A percentile compares a stretch with the other conserved stretches of the same genome.
phyloP scores from a whole-genome alignment of 2,329 filamentous ascomycete species.

The Arthroderma sp. region DNA sequence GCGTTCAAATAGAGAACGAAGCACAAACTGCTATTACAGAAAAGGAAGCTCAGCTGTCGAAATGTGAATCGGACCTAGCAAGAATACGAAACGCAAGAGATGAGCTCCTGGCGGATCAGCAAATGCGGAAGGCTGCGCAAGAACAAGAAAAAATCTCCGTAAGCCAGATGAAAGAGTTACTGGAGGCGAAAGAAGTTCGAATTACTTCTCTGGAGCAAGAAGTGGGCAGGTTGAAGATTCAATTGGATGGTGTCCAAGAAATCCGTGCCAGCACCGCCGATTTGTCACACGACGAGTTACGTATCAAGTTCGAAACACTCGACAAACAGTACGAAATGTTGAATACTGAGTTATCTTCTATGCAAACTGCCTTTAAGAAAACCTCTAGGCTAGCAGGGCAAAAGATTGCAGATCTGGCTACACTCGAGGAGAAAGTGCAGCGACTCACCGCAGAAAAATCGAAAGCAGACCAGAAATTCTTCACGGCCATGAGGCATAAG shows the following conservation, averaged over 20 bases:
- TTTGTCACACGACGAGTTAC: constrained; percentile 57
- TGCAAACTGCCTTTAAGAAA: constrained; percentile 78
- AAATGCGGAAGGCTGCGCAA: constrained; percentile 63
- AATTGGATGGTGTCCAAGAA: constrained; percentile 37
- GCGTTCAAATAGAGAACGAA: constrained; percentile 69
- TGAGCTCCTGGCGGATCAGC: constrained; percentile 69
- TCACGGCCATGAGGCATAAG: constrained; percentile 86
- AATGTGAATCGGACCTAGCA: constrained; percentile 70
- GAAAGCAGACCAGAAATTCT: constrained; percentile 97
- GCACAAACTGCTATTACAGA: constrained; percentile 59
- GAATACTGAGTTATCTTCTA: constrained; percentile 72
- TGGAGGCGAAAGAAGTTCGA: constrained; percentile 63
- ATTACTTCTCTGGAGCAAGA: constrained; percentile 75
- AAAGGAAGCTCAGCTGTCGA: constrained; percentile 66
- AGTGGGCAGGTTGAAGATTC: constrained; percentile 53
- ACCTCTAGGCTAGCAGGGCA: constrained; percentile 71
- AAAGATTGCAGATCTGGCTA: constrained; percentile 66
- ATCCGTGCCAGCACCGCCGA: constrained; percentile 39
- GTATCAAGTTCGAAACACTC: constrained; percentile 57
- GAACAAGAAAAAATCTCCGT: constrained; percentile 60
- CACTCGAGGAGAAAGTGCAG: constrained; percentile 64
- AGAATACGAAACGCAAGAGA: constrained; percentile 75
- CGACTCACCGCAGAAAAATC: constrained; percentile 74
- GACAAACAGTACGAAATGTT: constrained; percentile 72
- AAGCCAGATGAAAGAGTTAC: constrained; percentile 66